phyloP scores from a whole-genome alignment of 108 stramenopile species.

The Cyclostephanos tholiformis region DNA sequence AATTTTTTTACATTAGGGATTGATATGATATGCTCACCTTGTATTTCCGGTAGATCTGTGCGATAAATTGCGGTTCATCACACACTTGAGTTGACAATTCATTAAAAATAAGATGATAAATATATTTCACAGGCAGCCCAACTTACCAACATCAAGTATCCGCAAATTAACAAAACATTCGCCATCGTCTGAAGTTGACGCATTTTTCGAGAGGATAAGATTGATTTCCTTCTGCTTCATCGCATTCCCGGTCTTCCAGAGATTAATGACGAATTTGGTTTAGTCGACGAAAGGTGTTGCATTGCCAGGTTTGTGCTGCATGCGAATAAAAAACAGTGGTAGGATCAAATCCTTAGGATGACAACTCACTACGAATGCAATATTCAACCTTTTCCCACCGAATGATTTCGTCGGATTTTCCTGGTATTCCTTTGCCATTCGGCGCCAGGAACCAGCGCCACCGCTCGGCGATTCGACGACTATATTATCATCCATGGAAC shows the following conservation, averaged over 20 bases:
- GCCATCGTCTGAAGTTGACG: conserved; percentile 43
- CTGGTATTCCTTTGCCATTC: conserved; percentile 48
- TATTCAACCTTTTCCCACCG: conserved; percentile 52
- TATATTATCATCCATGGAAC: not conserved
- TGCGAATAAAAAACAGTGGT: not conserved
- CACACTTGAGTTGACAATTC: conserved; percentile 3
- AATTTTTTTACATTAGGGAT: not conserved
- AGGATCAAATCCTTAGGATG: not conserved
- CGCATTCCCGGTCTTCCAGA: conserved; percentile 65
- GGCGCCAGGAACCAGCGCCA: conserved; percentile 49
- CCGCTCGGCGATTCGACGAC: conserved; percentile 4
- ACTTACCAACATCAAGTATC: conserved; percentile 59
- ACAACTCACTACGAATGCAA: conserved; percentile 67
- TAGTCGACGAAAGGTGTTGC: not conserved
- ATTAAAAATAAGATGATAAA: conserved; percentile 4
- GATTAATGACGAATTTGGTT: not conserved
- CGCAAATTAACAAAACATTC: conserved; percentile 69
- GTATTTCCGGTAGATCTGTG: conserved; percentile 86
- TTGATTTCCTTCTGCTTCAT: conserved; percentile 86
- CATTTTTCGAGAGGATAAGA: conserved; percentile 69
- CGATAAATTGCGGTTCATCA: not conserved
- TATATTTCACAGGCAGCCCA: conserved; percentile 9
- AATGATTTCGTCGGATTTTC: conserved; percentile 6
- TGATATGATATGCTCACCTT: conserved; percentile 40
- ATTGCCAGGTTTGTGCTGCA: not conserved